Conservation (phyloP, 176 grass and related monocot genomes). For the Puya raimondii region DNA sequence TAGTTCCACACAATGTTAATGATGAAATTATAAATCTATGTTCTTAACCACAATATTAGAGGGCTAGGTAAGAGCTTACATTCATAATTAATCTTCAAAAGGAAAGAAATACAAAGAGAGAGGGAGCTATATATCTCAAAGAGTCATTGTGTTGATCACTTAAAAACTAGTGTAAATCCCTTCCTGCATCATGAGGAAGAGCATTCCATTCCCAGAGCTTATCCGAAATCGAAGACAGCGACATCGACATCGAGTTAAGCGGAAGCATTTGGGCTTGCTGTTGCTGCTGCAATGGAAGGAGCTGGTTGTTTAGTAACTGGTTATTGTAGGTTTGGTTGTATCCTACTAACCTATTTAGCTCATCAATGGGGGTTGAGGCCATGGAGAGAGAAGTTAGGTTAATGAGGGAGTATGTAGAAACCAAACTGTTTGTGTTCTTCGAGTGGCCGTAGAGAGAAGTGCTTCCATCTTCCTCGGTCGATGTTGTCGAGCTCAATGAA, state of each 20-base stretch:
- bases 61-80: background rate
- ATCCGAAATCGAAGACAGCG: constrained; percentile 54
- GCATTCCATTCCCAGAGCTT: constrained; percentile 93
- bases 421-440: constrained; percentile 40
- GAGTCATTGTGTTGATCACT: constrained; percentile 33
- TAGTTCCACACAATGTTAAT: background rate
- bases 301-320: constrained; percentile 20
- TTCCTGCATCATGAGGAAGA: constrained; percentile 33
- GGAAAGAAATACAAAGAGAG: constrained; percentile 3
- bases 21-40: background rate
- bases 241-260: constrained; percentile 35
- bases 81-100: constrained; percentile 3
- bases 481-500: constrained; percentile 23
- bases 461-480: constrained; percentile 13
- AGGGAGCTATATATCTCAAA: constrained; percentile 13
- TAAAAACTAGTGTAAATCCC: constrained; percentile 58
- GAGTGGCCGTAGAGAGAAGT: constrained; percentile 21
- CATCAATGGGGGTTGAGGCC: constrained; percentile 43
- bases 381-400: constrained; percentile 47
- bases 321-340: constrained; percentile 39
- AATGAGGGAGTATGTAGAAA: constrained; percentile 58
- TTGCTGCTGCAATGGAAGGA: constrained; percentile 29
- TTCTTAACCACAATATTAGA: constrained; percentile 2
- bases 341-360: constrained; percentile 59
- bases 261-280: constrained; percentile 20